Base-by-base conservation (phyloP, 2,329 filamentous ascomycete genomes). In the Penicillium sp. region DNA sequence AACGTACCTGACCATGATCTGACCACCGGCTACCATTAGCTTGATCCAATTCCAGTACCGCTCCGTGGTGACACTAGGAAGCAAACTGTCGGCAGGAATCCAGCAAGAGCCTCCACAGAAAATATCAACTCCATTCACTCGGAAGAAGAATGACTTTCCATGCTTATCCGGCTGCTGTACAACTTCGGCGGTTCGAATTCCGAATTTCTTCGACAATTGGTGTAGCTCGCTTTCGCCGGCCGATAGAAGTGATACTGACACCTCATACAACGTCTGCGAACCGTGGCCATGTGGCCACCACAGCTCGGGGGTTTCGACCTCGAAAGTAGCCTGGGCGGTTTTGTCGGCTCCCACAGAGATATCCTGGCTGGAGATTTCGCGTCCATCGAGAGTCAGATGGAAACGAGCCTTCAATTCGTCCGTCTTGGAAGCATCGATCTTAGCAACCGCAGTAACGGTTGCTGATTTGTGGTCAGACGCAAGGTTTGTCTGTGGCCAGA, bases 71-170 rank as follows among this genome's bases (percentile, higher is more conserved):
- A 87, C 78, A 10, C 79, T 77, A 0, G 84, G 80, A 2, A 83
- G 78, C 57, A 87, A 79, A 50, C 77, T 84, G 62, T 87, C 84
- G 0, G 81, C 82, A 2, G 85, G 84, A 47, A 88, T 87, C 84
- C 85, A 88, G 67, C 84, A 82, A 14, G 83, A 84, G 8, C 84
- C 85, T 38, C 84, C 83, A 51, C 82, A 85, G 67, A 86, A 86
- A 7, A 86, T 79, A 70, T 87, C 79, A 44, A 85, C 73, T 3
- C 83, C 83, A 61, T 89, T 89, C 60, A 89, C 78, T 30, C 84
- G 79, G 63, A 87, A 86, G 61, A 80, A 81, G 66, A 88, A 87
- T 2, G 80, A 81, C 61, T 87, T 85, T 48, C 86, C 84, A 62
- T 78, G 75, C 29, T 76, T 80, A 65, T 76, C 76, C 50, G 71